A percentile compares a stretch with the other conserved stretches of the same genome.
Conservation (phyloP, 2,329 filamentous ascomycete genomes). For the Aspergillus calidoustus region DNA sequence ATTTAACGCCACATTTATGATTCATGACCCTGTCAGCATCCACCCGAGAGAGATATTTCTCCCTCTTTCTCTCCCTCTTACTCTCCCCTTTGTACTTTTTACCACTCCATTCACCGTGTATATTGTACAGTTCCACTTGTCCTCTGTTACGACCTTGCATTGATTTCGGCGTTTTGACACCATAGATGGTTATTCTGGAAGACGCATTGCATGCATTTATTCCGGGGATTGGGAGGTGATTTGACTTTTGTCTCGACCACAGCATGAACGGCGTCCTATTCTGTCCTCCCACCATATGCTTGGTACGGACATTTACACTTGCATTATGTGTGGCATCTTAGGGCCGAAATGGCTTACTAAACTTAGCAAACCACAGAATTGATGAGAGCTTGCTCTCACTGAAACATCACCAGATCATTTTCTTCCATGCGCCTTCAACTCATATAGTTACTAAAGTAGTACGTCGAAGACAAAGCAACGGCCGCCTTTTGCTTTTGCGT, state of each 20-base stretch:
- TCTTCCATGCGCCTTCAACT: background rate
- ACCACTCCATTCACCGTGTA: conserved; percentile 15
- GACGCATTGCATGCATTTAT: conserved; percentile 16
- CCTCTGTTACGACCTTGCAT: conserved; percentile 26
- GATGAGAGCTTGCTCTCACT: background rate
- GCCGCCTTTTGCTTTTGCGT: no score
- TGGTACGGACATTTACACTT: conserved; percentile 26
- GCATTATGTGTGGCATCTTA: conserved; percentile 27
- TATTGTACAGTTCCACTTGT: conserved; percentile 22
- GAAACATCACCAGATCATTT: background rate
- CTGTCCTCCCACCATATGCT: background rate
- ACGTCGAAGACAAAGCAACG: background rate
- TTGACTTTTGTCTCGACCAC: conserved; percentile 8
- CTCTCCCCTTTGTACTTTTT: conserved; percentile 1
- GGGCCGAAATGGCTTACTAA: background rate
- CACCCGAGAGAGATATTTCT: conserved; percentile 25
- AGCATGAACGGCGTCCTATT: conserved; percentile 24
- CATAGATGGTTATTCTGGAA: conserved; percentile 18
- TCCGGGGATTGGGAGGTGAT: conserved; percentile 17
- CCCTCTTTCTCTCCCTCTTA: no score
- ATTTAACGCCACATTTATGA: conserved; percentile 30
- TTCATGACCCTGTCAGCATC: conserved; percentile 30
- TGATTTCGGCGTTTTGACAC: conserved; percentile 26
- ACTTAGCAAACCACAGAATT: background rate
- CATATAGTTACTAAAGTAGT: background rate